Conservation (phyloP, 352 stramenopile genomes). For the Peronosclerospora sorghi region DNA sequence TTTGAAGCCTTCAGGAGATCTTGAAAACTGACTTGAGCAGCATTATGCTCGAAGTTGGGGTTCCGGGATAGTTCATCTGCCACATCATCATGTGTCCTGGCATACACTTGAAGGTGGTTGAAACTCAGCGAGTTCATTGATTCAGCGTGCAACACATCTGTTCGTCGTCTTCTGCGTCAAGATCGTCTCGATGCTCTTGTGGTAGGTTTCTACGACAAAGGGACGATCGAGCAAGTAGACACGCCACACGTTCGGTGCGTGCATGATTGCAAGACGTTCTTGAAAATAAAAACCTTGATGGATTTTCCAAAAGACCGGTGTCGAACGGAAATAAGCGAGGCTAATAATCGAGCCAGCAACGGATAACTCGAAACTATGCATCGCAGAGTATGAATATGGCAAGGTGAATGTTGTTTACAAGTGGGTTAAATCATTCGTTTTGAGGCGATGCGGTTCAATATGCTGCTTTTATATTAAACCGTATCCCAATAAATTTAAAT, state of each 20-base stretch:
- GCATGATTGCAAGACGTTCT: background rate
- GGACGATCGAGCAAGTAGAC: too few relatives aligned
- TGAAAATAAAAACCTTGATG: conserved; percentile 1
- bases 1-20: background rate
- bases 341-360: too few relatives aligned
- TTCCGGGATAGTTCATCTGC: background rate
- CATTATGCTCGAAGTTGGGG: background rate
- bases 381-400: too few relatives aligned
- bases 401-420: too few relatives aligned
- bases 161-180: too few relatives aligned
- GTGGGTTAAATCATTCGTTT: too few relatives aligned
- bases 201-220: background rate
- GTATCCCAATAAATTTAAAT: too few relatives aligned
- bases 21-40: background rate
- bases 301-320: too few relatives aligned
- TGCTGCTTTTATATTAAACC: too few relatives aligned
- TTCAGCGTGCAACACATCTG: background rate
- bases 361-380: too few relatives aligned
- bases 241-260: background rate
- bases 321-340: too few relatives aligned
- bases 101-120: conserved; percentile 7
- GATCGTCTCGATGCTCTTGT: background rate
- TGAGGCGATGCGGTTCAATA: too few relatives aligned
- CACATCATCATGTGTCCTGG: background rate
- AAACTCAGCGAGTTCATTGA: conserved; percentile 6